A percentile compares a stretch with the other conserved stretches of the same genome.
Evolutionary conservation across 257 asterid genomes (phyloP).

Genomic region (Eucommia ulmoides): DNA sequence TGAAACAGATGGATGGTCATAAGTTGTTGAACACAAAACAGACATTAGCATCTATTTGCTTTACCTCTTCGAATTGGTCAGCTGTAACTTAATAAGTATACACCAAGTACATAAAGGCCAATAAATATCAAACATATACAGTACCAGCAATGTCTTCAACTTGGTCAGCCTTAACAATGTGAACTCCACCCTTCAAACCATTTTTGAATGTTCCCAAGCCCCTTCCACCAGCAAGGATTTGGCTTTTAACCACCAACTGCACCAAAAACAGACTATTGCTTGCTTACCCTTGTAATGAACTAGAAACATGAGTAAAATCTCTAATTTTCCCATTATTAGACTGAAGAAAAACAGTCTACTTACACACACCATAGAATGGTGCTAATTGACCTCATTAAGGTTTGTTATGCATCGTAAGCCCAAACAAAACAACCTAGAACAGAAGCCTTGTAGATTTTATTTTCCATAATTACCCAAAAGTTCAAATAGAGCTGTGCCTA

Average conservation of each 20-base stretch:
- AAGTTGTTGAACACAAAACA: too few species aligned
- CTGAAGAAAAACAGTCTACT: neutral
- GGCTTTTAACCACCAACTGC: constrained; percentile 89
- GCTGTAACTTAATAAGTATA: too few species aligned
- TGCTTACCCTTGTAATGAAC: neutral
- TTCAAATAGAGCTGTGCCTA: neutral
- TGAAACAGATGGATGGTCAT: too few species aligned
- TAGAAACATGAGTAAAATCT: neutral
- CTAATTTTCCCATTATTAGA: neutral
- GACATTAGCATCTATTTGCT: too few species aligned
- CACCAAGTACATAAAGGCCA: too few species aligned
- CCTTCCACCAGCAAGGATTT: constrained; percentile 91
- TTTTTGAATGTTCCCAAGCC: constrained; percentile 89
- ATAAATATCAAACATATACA: constrained; percentile 3
- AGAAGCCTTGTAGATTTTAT: neutral
- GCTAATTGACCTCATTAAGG: neutral
- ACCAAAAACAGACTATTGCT: constrained; percentile 6
- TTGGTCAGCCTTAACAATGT: constrained; percentile 69
- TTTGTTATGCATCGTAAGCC: neutral
- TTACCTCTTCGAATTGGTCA: too few species aligned
- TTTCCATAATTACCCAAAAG: constrained; percentile 3
- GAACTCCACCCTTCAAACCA: constrained; percentile 92
- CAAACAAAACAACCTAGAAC: neutral
- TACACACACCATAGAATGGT: neutral
- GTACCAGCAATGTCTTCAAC: constrained; percentile 79